phyloP scores from a whole-genome alignment of 2,329 filamentous ascomycete species.

The Cladosporium velox region DNA sequence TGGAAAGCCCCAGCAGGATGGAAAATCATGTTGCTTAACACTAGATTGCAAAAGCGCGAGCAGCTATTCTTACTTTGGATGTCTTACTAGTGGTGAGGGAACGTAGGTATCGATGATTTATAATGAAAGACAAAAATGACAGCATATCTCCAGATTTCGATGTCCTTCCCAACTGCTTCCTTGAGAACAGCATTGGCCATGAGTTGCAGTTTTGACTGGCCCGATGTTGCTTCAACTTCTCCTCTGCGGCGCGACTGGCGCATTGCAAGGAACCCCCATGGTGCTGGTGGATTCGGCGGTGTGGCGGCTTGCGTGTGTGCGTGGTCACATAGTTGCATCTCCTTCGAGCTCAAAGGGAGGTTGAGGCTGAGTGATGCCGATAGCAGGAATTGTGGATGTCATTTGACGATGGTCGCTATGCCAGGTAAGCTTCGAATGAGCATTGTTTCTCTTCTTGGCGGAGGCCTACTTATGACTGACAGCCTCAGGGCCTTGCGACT shows the following conservation, averaged over 20 bases:
- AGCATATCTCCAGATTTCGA: background rate
- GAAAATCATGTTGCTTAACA: background rate
- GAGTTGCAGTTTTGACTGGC: background rate
- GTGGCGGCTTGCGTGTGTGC: background rate
- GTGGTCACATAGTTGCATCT: background rate
- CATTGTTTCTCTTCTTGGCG: background rate
- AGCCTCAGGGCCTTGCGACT: background rate
- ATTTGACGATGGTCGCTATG: background rate
- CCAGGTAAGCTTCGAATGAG: background rate
- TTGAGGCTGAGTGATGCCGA: no score
- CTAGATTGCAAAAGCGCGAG: constrained; percentile 15
- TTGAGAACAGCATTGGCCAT: background rate
- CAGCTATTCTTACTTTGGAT: background rate
- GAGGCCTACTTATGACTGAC: background rate
- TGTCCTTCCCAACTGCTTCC: background rate
- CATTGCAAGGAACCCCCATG: background rate
- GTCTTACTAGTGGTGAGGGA: background rate
- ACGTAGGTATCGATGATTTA: constrained; percentile 3
- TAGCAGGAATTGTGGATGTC: background rate
- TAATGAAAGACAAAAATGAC: constrained; percentile 7
- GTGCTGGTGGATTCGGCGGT: background rate
- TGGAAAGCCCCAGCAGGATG: background rate
- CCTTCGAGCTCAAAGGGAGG: background rate
- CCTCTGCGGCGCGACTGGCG: background rate
- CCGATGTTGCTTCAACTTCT: background rate